These are phyloP conservation scores for Ogataea paraovalis DNA, from an alignment of 805 yeast species.

Conservation along the genomic window DNA sequence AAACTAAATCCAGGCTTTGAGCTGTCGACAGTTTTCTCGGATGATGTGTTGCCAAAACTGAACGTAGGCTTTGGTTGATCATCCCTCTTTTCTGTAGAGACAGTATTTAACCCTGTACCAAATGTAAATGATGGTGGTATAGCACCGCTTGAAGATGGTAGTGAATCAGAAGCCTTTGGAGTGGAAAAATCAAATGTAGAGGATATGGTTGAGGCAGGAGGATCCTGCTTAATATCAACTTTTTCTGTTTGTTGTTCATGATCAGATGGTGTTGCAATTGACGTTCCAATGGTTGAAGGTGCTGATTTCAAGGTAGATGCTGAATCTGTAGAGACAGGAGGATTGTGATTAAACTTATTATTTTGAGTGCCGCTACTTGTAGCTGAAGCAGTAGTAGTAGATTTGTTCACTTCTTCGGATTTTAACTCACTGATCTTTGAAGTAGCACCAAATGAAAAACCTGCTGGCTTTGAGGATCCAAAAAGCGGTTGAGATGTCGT, in stretches of 20 bases:
- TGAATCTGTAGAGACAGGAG: no score
- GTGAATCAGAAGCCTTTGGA: no score
- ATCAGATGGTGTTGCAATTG: no score
- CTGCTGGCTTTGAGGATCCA: background rate
- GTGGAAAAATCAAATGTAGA: background rate
- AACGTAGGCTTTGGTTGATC: background rate
- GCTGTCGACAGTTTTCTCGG: no score
- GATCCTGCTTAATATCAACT: no score
- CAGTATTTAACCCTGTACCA: conserved; percentile 1
- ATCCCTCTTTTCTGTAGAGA: background rate
- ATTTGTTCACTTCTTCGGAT: background rate
- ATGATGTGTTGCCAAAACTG: background rate
- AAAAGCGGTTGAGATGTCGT: background rate
- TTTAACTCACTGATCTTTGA: background rate
- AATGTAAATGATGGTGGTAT: background rate
- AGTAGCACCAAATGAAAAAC: conserved; percentile 1
- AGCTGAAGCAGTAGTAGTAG: background rate
- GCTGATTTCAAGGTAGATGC: no score
- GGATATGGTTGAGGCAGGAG: background rate
- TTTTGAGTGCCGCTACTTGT: background rate
- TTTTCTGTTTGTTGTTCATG: no score
- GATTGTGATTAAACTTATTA: no score
- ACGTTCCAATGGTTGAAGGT: no score
- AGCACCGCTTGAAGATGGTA: no score
- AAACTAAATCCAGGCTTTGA: conserved; percentile 4